Evolutionary conservation across 2,329 filamentous ascomycete species (phyloP).

Genomic region (Fusarium sp.): DNA sequence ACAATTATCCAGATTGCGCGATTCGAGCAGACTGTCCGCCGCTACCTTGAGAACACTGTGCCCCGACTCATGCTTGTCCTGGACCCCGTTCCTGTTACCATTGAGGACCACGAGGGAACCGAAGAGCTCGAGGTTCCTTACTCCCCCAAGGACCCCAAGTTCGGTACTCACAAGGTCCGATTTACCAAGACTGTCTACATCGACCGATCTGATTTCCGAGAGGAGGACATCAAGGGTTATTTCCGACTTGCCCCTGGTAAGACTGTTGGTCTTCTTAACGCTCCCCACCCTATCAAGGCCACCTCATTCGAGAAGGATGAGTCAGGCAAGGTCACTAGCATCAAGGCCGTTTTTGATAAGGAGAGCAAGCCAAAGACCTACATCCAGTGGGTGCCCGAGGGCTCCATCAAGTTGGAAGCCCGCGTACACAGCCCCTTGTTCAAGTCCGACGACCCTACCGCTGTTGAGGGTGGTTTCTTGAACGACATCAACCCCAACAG

Average conservation of each 20-base stretch:
- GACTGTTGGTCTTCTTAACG: conserved; percentile 79
- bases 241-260: conserved; percentile 85
- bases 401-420: conserved; percentile 75
- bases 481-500: conserved; percentile 87
- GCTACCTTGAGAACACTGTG: conserved; percentile 88
- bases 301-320: conserved; percentile 76
- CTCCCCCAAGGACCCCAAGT: conserved; percentile 79
- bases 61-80: conserved; percentile 90
- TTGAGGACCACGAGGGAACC: conserved; percentile 75
- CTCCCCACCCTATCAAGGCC: conserved; percentile 76
- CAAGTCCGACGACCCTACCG: conserved; percentile 84
- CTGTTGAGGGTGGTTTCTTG: conserved; percentile 82
- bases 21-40: conserved; percentile 88
- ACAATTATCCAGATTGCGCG: conserved; percentile 82
- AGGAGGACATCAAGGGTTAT: conserved; percentile 79
- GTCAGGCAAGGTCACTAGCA: conserved; percentile 71
- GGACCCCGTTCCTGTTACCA: conserved; percentile 84
- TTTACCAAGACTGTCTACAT: conserved; percentile 88
- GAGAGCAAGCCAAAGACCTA: conserved; percentile 81
- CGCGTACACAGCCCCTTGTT: conserved; percentile 87
- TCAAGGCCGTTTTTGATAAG: conserved; percentile 74
- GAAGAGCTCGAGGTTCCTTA: conserved; percentile 78
- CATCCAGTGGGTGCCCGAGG: conserved; percentile 88
- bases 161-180: conserved; percentile 69
- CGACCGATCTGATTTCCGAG: conserved; percentile 83